Conservation (phyloP, 768 basidiomycete genomes). For the Mycena floridula region DNA sequence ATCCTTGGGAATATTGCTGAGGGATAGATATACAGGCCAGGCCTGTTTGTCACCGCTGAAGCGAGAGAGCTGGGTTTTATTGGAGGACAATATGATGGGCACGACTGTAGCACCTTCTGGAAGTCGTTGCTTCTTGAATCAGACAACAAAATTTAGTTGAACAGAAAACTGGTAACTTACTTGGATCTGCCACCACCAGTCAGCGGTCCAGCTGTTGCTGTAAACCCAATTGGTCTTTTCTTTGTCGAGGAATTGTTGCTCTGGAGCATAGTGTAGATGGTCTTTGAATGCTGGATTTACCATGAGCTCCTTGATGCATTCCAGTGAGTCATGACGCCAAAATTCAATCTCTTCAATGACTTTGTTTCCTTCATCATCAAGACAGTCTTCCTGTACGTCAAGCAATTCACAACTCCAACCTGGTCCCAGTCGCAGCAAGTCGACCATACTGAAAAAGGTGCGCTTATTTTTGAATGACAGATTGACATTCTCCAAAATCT, state of each 20-base stretch:
- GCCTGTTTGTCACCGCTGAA: too few relatives aligned
- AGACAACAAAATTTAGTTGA: too few relatives aligned
- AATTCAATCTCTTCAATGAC: too few relatives aligned
- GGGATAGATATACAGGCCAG: background rate
- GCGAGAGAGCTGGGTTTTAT: too few relatives aligned
- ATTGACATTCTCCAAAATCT: too few relatives aligned
- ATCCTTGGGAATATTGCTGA: background rate
- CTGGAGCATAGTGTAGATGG: slow-evolving; percentile 21
- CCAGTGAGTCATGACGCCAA: slow-evolving; percentile 18
- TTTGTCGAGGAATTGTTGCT: slow-evolving; percentile 12
- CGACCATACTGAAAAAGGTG: too few relatives aligned
- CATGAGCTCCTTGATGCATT: slow-evolving; percentile 21
- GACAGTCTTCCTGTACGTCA: too few relatives aligned
- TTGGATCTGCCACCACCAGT: background rate
- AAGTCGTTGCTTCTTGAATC: background rate
- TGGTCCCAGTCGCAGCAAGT: too few relatives aligned
- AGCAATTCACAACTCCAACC: too few relatives aligned
- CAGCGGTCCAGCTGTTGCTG: too few relatives aligned
- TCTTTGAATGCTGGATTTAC: slow-evolving; percentile 24
- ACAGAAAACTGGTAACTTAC: background rate
- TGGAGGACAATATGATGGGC: background rate
- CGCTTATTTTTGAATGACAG: too few relatives aligned
- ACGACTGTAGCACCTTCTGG: background rate
- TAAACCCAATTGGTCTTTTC: slow-evolving; percentile 10
- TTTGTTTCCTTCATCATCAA: too few relatives aligned